Percentiles rank a stretch among this genome's conserved stretches.
phyloP scores from a whole-genome alignment of 1,284 basidiomycete species.

The Malassezia sympodialis region DNA sequence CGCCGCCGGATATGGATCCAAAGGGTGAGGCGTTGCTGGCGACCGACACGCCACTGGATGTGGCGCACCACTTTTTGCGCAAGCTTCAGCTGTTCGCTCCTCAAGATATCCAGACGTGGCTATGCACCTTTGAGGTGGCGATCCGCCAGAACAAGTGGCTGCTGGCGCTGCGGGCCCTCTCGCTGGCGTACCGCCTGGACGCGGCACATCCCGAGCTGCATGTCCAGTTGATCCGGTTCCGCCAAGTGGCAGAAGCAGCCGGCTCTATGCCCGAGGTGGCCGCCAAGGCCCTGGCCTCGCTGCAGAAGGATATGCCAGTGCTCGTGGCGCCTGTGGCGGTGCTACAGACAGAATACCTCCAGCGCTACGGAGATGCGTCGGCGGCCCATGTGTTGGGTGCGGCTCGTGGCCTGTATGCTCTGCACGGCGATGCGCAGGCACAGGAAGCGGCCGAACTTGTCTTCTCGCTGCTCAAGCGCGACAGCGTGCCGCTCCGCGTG shows the following conservation, averaged over 20 bases:
- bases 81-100: slow-evolving; percentile 55
- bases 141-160: slow-evolving; percentile 66
- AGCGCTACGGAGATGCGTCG: slow-evolving; percentile 55
- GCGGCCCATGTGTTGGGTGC: slow-evolving; percentile 58
- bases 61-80: slow-evolving; percentile 64
- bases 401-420: slow-evolving; percentile 52
- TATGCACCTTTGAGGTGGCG: slow-evolving; percentile 68
- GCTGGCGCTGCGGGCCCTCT: slow-evolving; percentile 65
- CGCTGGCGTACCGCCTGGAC: slow-evolving; percentile 56
- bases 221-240: slow-evolving; percentile 61
- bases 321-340: slow-evolving; percentile 53
- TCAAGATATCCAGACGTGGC: slow-evolving; percentile 63
- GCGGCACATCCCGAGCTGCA: slow-evolving; percentile 62
- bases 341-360: slow-evolving; percentile 66
- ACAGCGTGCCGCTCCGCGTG: background rate
- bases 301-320: slow-evolving; percentile 21
- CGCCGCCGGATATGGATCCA: slow-evolving; percentile 47
- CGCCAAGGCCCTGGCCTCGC: slow-evolving; percentile 45
- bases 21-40: slow-evolving; percentile 24
- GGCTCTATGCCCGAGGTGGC: slow-evolving; percentile 14
- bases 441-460: slow-evolving; percentile 6
- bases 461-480: background rate
- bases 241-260: slow-evolving; percentile 36
- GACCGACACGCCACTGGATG: slow-evolving; percentile 56
- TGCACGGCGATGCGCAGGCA: slow-evolving; percentile 6